Percentiles rank a stretch among this genome's conserved stretches.
Conservation (phyloP, 306 rosid species). For the Cicer chorassanicum region DNA sequence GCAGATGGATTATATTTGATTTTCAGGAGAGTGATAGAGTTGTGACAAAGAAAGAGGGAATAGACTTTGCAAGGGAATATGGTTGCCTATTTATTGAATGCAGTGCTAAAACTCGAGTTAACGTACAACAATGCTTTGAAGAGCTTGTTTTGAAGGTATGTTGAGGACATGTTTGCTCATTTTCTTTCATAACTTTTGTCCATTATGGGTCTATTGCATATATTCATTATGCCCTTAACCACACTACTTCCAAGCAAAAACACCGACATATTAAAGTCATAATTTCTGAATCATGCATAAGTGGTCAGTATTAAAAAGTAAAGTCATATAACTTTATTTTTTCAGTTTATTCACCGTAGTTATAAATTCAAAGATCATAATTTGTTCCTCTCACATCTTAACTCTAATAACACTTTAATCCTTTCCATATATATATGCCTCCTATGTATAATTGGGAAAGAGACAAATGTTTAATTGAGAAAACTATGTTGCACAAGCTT, state of each 20-base stretch:
- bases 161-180: conserved; percentile 17
- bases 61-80: conserved; percentile 81
- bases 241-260: conserved; percentile 6
- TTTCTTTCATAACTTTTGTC: conserved; percentile 11
- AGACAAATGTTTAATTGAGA: background rate
- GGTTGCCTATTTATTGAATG: conserved; percentile 95
- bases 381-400: background rate
- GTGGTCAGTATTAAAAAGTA: background rate
- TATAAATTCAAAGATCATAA: background rate
- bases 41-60: conserved; percentile 90
- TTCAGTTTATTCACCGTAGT: background rate
- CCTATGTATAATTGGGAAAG: background rate
- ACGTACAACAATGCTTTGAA: conserved; percentile 94
- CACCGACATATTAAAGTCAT: conserved; percentile 9
- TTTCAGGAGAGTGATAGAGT: conserved; percentile 84
- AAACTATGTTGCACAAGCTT: background rate
- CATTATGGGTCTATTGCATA: conserved; percentile 14
- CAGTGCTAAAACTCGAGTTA: conserved; percentile 92
- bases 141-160: conserved; percentile 92
- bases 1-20: conserved; percentile 32
- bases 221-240: background rate
- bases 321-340: conserved; percentile 1
- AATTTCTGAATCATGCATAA: conserved; percentile 10
- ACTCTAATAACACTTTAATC: background rate
- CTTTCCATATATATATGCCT: background rate